Evolutionary conservation across 768 basidiomycete species (phyloP).

Genomic region (Dioszegia crocea): DNA sequence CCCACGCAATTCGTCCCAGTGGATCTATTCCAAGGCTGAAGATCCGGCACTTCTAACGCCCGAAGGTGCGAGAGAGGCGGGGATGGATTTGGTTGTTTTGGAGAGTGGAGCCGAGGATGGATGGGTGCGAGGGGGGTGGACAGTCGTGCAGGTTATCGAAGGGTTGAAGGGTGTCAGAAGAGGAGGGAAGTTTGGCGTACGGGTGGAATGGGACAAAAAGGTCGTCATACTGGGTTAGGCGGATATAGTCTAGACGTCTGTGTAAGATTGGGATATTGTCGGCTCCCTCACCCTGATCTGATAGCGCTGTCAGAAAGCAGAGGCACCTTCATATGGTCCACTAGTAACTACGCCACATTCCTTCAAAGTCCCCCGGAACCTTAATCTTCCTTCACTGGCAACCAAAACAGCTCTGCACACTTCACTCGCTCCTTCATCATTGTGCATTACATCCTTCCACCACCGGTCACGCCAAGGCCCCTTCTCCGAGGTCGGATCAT

Average conservation of each 20-base stretch:
- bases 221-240: constrained; percentile 8
- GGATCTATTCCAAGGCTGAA: constrained; percentile 84
- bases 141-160: constrained; percentile 18
- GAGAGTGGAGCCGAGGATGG: constrained; percentile 11
- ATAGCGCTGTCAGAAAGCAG: too few relatives aligned
- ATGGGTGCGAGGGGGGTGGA: constrained; percentile 23
- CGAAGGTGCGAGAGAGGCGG: constrained; percentile 13
- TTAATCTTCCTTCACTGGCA: too few relatives aligned
- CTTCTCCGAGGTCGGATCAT: too few relatives aligned
- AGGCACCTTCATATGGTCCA: too few relatives aligned
- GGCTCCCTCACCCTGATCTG: too few relatives aligned
- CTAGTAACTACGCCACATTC: neutral
- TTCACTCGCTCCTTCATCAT: too few relatives aligned
- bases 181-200: constrained; percentile 21
- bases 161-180: constrained; percentile 24
- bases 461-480: too few relatives aligned
- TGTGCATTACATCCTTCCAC: too few relatives aligned
- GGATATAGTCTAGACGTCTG: too few relatives aligned
- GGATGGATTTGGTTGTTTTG: constrained; percentile 32
- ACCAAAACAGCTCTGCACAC: too few relatives aligned
- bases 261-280: too few relatives aligned
- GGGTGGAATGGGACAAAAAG: constrained; percentile 23
- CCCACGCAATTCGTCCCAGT: constrained; percentile 40
- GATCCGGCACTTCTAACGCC: constrained; percentile 18
- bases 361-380: neutral